A percentile compares a stretch with the other conserved stretches of the same genome.
Evolutionary conservation across 306 rosid genomes (phyloP).

Genomic region (barrel medic (Medicago truncatula)): DNA sequence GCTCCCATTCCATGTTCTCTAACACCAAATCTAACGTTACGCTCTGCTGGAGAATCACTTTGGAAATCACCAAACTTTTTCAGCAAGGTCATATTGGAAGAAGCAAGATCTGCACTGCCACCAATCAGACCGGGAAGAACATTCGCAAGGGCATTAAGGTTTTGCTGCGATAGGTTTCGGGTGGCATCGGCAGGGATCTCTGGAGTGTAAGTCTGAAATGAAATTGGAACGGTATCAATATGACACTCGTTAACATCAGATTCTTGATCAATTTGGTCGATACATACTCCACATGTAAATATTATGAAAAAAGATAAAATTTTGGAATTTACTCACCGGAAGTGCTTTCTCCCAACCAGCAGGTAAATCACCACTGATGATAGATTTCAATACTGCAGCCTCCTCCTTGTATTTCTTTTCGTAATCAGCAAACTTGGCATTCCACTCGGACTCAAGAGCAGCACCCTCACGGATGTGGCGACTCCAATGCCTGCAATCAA

Average conservation of each 20-base stretch:
- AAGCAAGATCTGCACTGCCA: slow-evolving; percentile 99
- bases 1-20: slow-evolving; percentile 99
- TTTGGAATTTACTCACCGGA: slow-evolving; percentile 68
- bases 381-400: slow-evolving; percentile 76
- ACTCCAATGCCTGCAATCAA: slow-evolving; percentile 83
- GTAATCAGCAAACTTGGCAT: slow-evolving; percentile 83
- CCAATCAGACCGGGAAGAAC: slow-evolving; percentile 97
- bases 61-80: slow-evolving; percentile 89
- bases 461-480: slow-evolving; percentile 83
- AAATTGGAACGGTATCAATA: slow-evolving; percentile 22
- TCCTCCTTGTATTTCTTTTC: slow-evolving; percentile 92
- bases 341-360: slow-evolving; percentile 98
- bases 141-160: slow-evolving; percentile 88
- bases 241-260: background rate
- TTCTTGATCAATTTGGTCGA: background rate
- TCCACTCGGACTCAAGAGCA: slow-evolving; percentile 89
- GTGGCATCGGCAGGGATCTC: slow-evolving; percentile 96
- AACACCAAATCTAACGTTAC: slow-evolving; percentile 93
- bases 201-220: slow-evolving; percentile 79
- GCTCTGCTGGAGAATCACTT: slow-evolving; percentile 84
- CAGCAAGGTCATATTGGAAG: slow-evolving; percentile 97
- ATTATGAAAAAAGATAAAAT: background rate
- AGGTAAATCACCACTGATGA: slow-evolving; percentile 74
- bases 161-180: slow-evolving; percentile 83
- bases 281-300: background rate